Base-by-base conservation (phyloP, 2,329 filamentous ascomycete species). In the Arthrobotrys sphaeroides region DNA sequence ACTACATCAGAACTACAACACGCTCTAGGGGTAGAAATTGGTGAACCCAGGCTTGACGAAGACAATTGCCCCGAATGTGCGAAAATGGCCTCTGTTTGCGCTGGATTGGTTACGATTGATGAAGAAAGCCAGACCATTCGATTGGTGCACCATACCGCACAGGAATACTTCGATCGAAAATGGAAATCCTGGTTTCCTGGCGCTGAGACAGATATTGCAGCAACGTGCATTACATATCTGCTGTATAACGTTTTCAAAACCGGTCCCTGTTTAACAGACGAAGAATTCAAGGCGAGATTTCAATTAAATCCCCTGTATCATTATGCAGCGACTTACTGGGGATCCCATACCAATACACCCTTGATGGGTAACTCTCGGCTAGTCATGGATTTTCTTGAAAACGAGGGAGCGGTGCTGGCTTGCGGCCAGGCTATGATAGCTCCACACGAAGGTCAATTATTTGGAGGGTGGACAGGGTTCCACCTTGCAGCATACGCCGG, bases 101-200 rank as follows among this genome's bases (percentile, higher is more conserved):
- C 73, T 60, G 79, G 80, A 22, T 77, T 82, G 47, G 78, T 81
- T 40, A 78, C 66, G 18, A 66, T 81, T 5, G 79, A 81, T 59
- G 59, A 79, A 28, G 74, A 77, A 45, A 81, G 73, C 22, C 36
- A 73, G 2, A 78, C 77, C 26, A 74, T 81, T n/a, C 77, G 79
- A 5, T 77, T 81, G 31, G 79, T 81, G 4, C 79, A 81, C 59
- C 80, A 80, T 51, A 81, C 80, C 5, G 77, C 79, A 18, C 78
- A 81, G 43, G 79, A 81, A 74, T 82, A 80, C 53, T 78, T 82
- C 22, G 22, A 5, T 13, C 16, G 28, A 24, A 60, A 2, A 1
- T 10, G 16, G 9, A 24, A 61, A 12, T 1, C 28, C 4, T 40
- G 16, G 18, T 33, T 62, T 18, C 28, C 20, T 28, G 13, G 22